Percentiles rank a stretch among this genome's conserved stretches.
Evolutionary conservation across 805 yeast species (phyloP).

Genomic region (Schizosaccharomyces octosporus): DNA sequence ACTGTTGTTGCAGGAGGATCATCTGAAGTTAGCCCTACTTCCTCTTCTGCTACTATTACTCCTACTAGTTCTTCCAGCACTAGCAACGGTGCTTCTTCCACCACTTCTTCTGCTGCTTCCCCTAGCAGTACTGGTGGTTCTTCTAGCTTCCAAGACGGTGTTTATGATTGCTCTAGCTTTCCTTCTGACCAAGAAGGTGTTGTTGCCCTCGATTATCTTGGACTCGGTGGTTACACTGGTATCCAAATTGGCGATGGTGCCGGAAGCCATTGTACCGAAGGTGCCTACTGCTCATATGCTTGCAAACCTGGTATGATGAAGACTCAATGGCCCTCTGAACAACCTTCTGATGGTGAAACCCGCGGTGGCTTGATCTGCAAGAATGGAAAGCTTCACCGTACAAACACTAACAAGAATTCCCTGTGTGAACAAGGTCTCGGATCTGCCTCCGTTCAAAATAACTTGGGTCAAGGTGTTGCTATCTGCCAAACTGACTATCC

Average conservation of each 20-base stretch:
- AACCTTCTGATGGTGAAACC: constrained; percentile 73
- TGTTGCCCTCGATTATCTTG: constrained; percentile 42
- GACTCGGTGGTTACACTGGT: constrained; percentile 67
- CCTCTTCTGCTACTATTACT: neutral
- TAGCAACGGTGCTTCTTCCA: neutral
- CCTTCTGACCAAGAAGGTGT: constrained; percentile 63
- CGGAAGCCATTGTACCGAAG: constrained; percentile 49
- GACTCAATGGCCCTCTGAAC: constrained; percentile 85
- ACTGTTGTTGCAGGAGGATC: neutral
- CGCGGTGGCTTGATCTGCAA: constrained; percentile 79
- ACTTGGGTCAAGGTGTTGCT: constrained; percentile 45
- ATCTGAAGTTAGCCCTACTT: constrained; percentile 18
- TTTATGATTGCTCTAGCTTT: constrained; percentile 37
- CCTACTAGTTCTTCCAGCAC: neutral
- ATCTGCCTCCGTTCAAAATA: constrained; percentile 42
- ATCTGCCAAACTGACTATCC: constrained; percentile 97
- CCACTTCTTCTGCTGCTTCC: neutral
- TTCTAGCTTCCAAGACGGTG: constrained; percentile 42
- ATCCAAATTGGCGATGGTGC: constrained; percentile 35
- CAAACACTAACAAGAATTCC: constrained; percentile 39
- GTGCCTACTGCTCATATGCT: constrained; percentile 88
- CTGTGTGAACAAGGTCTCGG: constrained; percentile 74
- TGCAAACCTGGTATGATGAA: constrained; percentile 97
- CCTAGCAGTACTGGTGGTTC: neutral
- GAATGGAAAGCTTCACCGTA: constrained; percentile 57